Base-by-base conservation (phyloP, 345 rosid genomes). In the Pugionium dolabratum region DNA sequence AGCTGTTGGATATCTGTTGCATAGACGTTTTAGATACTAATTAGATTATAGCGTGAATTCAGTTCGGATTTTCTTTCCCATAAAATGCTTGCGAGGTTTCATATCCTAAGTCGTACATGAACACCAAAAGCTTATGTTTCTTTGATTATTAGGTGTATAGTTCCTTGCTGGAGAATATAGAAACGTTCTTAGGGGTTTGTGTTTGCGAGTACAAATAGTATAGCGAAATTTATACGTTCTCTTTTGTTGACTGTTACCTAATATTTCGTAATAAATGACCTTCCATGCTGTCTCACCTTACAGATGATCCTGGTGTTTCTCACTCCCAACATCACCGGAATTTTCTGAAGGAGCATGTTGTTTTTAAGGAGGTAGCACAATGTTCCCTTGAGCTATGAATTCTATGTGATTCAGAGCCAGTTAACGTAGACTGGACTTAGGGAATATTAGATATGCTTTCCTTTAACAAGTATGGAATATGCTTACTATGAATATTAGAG, bases 241-340 rank as follows among this genome's bases (percentile, higher is more conserved):
- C 45, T 61, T 53, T 37, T 60, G 7, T 74, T 46, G 54, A 49
- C 54, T 1, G 36, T 6, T 54, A 9, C 69, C 59, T 55, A 32
- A 40, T 74, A 39, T 45, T 42, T 46, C 44, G 59, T 35, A 61
- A 55, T 54, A 37, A 33, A 33, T 61, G 53, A 67, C 43, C 11
- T 30, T 47, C 54, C 53, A 9, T 74, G 44, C 54, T 54, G 11
- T 32, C 29, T 61, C 59, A 18, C 35, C 74, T 57, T 71, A 65
- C 83, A 95, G 98, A 91, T 83, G 99, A 91, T 72, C 96, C 98
- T 26, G 94, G 89, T 52, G 84, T 79, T 78, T 66, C 86, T 70
- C 82, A 78, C 56, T 79, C 81, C 49, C 98, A 91, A 62, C 87
- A 81, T 69, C 90, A 94, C 81, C 93, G 99, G 34, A 83, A 74